phyloP scores from a whole-genome alignment of 805 yeast genomes.

The Spathaspora arborariae region DNA sequence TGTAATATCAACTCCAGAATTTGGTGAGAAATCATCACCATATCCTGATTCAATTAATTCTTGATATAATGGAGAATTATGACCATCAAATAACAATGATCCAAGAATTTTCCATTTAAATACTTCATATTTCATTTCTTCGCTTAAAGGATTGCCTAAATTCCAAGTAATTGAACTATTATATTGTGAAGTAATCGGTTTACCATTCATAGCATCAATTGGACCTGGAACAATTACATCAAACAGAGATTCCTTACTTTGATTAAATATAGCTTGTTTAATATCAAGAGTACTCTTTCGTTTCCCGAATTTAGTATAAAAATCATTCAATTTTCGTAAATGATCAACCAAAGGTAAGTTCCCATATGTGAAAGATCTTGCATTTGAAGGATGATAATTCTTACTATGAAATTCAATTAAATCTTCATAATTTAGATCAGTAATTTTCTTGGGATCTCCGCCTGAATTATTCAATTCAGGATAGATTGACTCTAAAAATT shows the following conservation, averaged over 20 bases:
- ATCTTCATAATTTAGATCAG: conserved; percentile 70
- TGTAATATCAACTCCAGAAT: conserved; percentile 81
- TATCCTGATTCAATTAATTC: conserved; percentile 79
- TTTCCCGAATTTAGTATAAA: conserved; percentile 52
- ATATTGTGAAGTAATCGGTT: conserved; percentile 68
- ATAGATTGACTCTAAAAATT: conserved; percentile 77
- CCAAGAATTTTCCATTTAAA: conserved; percentile 71
- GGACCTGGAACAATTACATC: conserved; percentile 61
- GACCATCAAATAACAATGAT: conserved; percentile 80
- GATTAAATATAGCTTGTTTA: conserved; percentile 45
- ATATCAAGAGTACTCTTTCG: conserved; percentile 28
- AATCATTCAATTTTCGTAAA: conserved; percentile 50
- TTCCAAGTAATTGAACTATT: conserved; percentile 88
- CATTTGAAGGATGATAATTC: conserved; percentile 88
- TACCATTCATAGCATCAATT: conserved; percentile 49
- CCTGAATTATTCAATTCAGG: conserved; percentile 88
- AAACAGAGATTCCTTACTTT: conserved; percentile 1
- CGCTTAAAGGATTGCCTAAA: conserved; percentile 64
- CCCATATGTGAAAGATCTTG: conserved; percentile 86
- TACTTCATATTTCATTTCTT: conserved; percentile 52
- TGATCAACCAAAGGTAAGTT: conserved; percentile 61
- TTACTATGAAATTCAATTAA: conserved; percentile 69
- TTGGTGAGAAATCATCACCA: conserved; percentile 83
- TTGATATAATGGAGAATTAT: conserved; percentile 85
- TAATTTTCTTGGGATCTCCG: conserved; percentile 84